Base-by-base conservation (phyloP, 768 basidiomycete genomes). In the Termitomyces sp. region DNA sequence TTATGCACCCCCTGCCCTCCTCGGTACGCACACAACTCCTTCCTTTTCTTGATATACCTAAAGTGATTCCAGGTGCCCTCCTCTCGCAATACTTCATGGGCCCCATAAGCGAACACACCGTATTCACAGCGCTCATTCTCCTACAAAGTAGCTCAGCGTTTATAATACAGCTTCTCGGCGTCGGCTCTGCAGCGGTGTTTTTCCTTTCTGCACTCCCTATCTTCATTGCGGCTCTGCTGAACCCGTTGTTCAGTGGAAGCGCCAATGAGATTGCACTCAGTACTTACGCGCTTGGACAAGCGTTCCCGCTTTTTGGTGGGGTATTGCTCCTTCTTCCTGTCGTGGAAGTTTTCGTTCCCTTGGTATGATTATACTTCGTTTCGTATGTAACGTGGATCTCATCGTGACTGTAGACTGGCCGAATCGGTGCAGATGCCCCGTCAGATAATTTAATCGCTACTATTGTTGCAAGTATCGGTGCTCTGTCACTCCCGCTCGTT, bases 371-470 rank as follows among this genome's bases (percentile, higher is more conserved):
- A 6, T 50, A 46, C 12, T 38, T 58, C 50, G 12, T 40, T 44
- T 16, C 12, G 2, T 40, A 20, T 6, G 2, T 18, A 9, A 55
- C 16, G 12, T 50, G 1, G 18, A n/a, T 28, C 52, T 55, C 2
- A 60, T 41, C 3, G 38, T 26, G n/a, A 13, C 48, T 50, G 6
- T 63, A 91, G 89, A 93, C 90, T 0, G 95, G 95, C 23, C 84
- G 93, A 8, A 83, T 89, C 51, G 92, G 93, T 36, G 81, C 78
- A 38, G 87, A 91, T 41, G 92, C 89, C 0, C 95, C 96, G 0
- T 86, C 87, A 1, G 96, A 98, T 62, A 84, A 89, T 68, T 87
- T 98, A 67, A 89, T 98, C 40, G 95, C 92, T 0, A 84, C 86
- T 3, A 82, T 95, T 35, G 82, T 91, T 5, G 74, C 88, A 0